phyloP scores from a whole-genome alignment of 768 basidiomycete species.

The Lentinus brumalis region DNA sequence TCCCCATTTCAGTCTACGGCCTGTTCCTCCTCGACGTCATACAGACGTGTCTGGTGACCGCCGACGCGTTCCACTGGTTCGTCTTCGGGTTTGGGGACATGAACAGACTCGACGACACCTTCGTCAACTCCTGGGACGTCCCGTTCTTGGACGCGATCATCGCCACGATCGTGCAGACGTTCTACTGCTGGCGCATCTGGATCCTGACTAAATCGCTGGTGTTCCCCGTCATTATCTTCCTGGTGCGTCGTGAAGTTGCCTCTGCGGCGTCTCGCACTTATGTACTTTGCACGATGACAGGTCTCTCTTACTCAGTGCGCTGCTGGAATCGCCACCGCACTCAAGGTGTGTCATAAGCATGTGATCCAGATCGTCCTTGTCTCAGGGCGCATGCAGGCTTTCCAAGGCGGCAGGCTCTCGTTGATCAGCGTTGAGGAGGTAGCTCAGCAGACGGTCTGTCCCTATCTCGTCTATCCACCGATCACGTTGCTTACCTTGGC shows the following conservation, averaged over 20 bases:
- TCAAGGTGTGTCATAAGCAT: neutral
- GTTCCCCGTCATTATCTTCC: neutral
- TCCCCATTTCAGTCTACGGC: constrained; percentile 2
- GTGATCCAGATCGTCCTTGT: neutral
- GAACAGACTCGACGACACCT: neutral
- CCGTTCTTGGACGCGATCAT: constrained; percentile 6
- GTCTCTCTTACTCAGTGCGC: neutral
- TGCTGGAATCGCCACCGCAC: neutral
- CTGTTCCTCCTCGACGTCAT: constrained; percentile 1
- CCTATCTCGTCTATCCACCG: neutral
- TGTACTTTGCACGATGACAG: neutral
- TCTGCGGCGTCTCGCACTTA: neutral
- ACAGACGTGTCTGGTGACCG: constrained; percentile 7
- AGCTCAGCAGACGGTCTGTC: neutral
- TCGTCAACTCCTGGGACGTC: constrained; percentile 9
- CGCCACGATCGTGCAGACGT: constrained; percentile 7
- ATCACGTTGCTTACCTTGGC: neutral
- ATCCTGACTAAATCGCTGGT: neutral
- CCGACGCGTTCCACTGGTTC: constrained; percentile 3
- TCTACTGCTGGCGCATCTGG: constrained; percentile 13
- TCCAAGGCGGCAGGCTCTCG: neutral
- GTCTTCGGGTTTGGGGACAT: constrained; percentile 10
- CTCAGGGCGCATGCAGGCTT: neutral
- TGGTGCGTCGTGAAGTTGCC: neutral
- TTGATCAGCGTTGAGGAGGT: neutral